Evolutionary conservation across 2,329 filamentous ascomycete species (phyloP).

Genomic region (Ascochyta viciae-villosae): DNA sequence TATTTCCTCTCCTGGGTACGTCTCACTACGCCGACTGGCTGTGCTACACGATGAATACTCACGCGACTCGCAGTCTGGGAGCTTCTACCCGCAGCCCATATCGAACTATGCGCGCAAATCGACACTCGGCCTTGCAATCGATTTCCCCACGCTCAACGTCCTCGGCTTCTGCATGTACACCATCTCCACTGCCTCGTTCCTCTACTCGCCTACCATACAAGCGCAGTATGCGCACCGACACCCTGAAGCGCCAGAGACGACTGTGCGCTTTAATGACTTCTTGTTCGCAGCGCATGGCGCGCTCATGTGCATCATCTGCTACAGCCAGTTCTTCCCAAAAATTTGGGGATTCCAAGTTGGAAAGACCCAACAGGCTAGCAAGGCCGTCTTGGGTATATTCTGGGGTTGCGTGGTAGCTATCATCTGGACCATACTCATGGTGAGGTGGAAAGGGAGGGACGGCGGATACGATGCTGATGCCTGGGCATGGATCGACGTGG

Average conservation of each 20-base stretch:
- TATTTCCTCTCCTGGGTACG: slow-evolving; percentile 46
- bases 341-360: slow-evolving; percentile 79
- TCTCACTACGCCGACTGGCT: neutral
- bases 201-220: slow-evolving; percentile 79
- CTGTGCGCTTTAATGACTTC: slow-evolving; percentile 89
- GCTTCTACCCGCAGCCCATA: slow-evolving; percentile 87
- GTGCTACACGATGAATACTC: neutral
- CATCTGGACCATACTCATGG: slow-evolving; percentile 56
- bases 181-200: slow-evolving; percentile 75
- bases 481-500: slow-evolving; percentile 72
- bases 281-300: slow-evolving; percentile 85
- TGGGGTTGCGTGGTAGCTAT: slow-evolving; percentile 70
- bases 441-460: slow-evolving; percentile 51
- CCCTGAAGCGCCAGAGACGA: slow-evolving; percentile 74
- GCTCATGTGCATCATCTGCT: slow-evolving; percentile 73
- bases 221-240: slow-evolving; percentile 84
- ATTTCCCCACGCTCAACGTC: slow-evolving; percentile 81
- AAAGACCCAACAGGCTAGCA: slow-evolving; percentile 60
- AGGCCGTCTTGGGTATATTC: slow-evolving; percentile 72
- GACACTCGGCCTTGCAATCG: slow-evolving; percentile 83
- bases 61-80: slow-evolving; percentile 13
- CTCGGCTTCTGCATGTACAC: slow-evolving; percentile 78
- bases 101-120: slow-evolving; percentile 79
- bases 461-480: slow-evolving; percentile 55
- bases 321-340: slow-evolving; percentile 74